Conservation (phyloP, 768 basidiomycete genomes). For the Sistotremastrum niveocremeum region DNA sequence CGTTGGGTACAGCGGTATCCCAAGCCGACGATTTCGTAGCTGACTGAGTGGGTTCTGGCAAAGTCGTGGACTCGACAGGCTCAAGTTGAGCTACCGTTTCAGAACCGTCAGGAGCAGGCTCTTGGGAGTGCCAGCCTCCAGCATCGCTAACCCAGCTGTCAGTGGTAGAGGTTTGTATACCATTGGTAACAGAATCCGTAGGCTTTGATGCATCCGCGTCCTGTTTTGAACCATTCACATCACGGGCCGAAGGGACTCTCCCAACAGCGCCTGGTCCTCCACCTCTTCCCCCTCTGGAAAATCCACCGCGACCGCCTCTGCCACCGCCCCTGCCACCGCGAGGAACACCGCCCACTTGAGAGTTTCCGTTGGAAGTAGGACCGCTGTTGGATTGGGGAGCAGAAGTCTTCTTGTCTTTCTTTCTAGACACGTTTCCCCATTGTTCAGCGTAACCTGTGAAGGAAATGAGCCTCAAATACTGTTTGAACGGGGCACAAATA, state of each 20-base stretch:
- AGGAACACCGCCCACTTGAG: constrained; percentile 48
- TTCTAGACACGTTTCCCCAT: constrained; percentile 74
- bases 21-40: no score
- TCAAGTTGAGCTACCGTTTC: neutral
- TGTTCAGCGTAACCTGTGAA: constrained; percentile 54
- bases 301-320: constrained; percentile 41
- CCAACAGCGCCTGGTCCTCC: constrained; percentile 28
- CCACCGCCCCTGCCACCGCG: constrained; percentile 40
- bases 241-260: constrained; percentile 7
- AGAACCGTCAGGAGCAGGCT: neutral
- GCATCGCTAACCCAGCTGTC: neutral
- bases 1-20: no score
- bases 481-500: constrained; percentile 7
- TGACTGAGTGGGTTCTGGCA: no score
- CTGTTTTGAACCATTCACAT: constrained; percentile 13
- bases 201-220: constrained; percentile 26
- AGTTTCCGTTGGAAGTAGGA: constrained; percentile 33
- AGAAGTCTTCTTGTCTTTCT: constrained; percentile 70
- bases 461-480: constrained; percentile 9
- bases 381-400: constrained; percentile 38
- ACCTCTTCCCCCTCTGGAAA: constrained; percentile 26
- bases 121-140: no score
- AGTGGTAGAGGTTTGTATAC: neutral
- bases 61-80: neutral
- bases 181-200: neutral